Percentiles rank a stretch among this genome's conserved stretches.
These are phyloP conservation scores for Fusarium sp. DNA, from an alignment of 2,329 filamentous ascomycete species.

Conservation along the genomic window DNA sequence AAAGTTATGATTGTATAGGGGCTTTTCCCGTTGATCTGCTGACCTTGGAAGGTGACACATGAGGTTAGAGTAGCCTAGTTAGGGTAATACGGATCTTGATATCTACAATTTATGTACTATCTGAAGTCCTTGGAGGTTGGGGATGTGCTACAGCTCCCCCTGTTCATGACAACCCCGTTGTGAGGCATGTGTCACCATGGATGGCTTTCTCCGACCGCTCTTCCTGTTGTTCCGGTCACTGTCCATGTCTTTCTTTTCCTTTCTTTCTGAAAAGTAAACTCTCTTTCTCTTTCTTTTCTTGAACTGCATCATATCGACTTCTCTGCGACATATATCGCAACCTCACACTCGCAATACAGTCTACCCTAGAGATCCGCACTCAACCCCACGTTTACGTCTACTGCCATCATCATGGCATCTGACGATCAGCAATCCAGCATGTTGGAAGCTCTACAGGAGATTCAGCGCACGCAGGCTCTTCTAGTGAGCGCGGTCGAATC, in stretches of 20 bases:
- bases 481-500: slow-evolving; percentile 54
- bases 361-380: slow-evolving; percentile 24
- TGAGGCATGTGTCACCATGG: slow-evolving; percentile 23
- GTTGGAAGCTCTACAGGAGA: slow-evolving; percentile 50
- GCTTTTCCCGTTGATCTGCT: slow-evolving; percentile 24
- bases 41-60: slow-evolving; percentile 28
- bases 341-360: not conserved
- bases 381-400: not conserved
- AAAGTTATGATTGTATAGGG: slow-evolving; percentile 36
- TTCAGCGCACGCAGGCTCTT: slow-evolving; percentile 54
- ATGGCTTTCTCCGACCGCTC: slow-evolving; percentile 33
- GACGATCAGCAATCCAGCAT: slow-evolving; percentile 37
- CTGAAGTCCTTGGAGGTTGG: slow-evolving; percentile 21
- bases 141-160: slow-evolving; percentile 23
- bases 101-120: slow-evolving; percentile 35
- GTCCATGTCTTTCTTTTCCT: slow-evolving; percentile 16
- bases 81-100: slow-evolving; percentile 18
- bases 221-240: slow-evolving; percentile 28
- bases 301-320: not conserved
- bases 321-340: not conserved
- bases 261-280: not conserved
- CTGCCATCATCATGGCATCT: slow-evolving; percentile 37
- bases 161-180: slow-evolving; percentile 20
- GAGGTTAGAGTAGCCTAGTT: slow-evolving; percentile 17
- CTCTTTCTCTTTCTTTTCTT: not conserved